Evolutionary conservation across 2,329 filamentous ascomycete species (phyloP).

Genomic region (Exophiala spinifera): DNA sequence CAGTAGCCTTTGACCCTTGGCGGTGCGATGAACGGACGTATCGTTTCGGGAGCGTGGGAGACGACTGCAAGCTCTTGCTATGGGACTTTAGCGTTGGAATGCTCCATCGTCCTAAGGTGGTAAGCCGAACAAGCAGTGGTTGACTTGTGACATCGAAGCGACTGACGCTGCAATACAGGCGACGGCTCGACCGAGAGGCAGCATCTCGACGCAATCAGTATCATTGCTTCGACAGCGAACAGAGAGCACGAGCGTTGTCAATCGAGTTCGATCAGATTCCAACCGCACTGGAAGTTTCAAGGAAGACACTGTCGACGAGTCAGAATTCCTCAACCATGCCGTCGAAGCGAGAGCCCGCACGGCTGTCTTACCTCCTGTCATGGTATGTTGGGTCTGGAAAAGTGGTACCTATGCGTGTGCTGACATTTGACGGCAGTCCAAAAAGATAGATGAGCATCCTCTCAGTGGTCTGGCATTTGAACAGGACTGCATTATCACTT

Average conservation of each 20-base stretch:
- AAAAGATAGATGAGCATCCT: slow-evolving; percentile 80
- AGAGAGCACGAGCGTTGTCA: slow-evolving; percentile 54
- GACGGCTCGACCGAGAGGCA: slow-evolving; percentile 41
- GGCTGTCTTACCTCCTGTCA: slow-evolving; percentile 83
- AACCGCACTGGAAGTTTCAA: slow-evolving; percentile 44
- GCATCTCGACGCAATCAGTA: slow-evolving; percentile 44
- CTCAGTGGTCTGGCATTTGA: slow-evolving; percentile 91
- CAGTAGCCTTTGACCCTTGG: slow-evolving; percentile 94
- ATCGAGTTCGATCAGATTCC: slow-evolving; percentile 68
- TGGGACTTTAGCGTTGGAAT: slow-evolving; percentile 99
- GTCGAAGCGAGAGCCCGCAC: slow-evolving; percentile 83
- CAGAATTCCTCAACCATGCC: slow-evolving; percentile 65
- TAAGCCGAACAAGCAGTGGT: slow-evolving; percentile 45
- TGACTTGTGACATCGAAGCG: too few relatives aligned
- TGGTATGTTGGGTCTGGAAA: slow-evolving; percentile 55
- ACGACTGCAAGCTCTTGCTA: slow-evolving; percentile 83
- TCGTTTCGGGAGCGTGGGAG: slow-evolving; percentile 90
- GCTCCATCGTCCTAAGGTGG: slow-evolving; percentile 84
- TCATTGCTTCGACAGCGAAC: slow-evolving; percentile 59
- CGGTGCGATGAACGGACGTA: slow-evolving; percentile 94
- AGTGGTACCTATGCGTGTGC: slow-evolving; percentile 6
- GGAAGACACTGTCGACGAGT: slow-evolving; percentile 48
- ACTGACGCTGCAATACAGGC: slow-evolving; percentile 21
- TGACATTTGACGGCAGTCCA: slow-evolving; percentile 56
- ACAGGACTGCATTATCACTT: slow-evolving; percentile 87